Evolutionary conservation across 2,329 filamentous ascomycete genomes (phyloP).

Genomic region (Colletotrichum phormii): DNA sequence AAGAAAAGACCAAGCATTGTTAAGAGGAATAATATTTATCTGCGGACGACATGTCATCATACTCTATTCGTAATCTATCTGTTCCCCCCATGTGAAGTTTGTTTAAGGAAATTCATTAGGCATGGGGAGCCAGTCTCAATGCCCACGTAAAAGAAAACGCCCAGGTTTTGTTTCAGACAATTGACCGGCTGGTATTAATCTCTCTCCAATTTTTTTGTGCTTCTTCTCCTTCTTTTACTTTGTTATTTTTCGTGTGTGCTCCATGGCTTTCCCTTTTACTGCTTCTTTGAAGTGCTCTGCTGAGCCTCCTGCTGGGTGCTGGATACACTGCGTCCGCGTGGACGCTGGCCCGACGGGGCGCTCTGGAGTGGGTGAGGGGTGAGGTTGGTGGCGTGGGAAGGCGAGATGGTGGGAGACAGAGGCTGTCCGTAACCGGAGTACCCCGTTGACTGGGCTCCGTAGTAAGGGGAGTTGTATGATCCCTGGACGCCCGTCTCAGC

Average conservation of each 20-base stretch:
- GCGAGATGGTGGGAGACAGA: constrained; percentile 23
- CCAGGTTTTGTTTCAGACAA: neutral
- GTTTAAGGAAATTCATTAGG: constrained; percentile 29
- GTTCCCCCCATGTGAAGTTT: constrained; percentile 1
- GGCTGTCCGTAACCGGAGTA: constrained; percentile 21
- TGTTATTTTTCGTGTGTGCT: neutral
- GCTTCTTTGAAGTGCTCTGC: constrained; percentile 18
- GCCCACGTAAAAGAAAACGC: constrained; percentile 8
- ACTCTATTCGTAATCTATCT: constrained; percentile 36
- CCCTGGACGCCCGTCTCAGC: constrained; percentile 49
- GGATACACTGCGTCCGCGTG: constrained; percentile 32
- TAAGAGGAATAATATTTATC: constrained; percentile 40
- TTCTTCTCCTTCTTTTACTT: neutral
- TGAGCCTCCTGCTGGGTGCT: constrained; percentile 20
- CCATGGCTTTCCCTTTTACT: neutral
- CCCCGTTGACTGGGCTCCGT: constrained; percentile 41
- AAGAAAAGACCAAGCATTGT: neutral
- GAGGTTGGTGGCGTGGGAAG: neutral
- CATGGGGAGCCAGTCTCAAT: constrained; percentile 36
- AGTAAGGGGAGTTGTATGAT: constrained; percentile 39
- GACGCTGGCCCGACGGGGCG: constrained; percentile 25
- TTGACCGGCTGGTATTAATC: constrained; percentile 31
- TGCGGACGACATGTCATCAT: constrained; percentile 34
- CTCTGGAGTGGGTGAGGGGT: constrained; percentile 32
- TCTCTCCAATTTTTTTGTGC: neutral